phyloP scores from a whole-genome alignment of 2,329 filamentous ascomycete species.

The Phyllosticta citribraziliensis region DNA sequence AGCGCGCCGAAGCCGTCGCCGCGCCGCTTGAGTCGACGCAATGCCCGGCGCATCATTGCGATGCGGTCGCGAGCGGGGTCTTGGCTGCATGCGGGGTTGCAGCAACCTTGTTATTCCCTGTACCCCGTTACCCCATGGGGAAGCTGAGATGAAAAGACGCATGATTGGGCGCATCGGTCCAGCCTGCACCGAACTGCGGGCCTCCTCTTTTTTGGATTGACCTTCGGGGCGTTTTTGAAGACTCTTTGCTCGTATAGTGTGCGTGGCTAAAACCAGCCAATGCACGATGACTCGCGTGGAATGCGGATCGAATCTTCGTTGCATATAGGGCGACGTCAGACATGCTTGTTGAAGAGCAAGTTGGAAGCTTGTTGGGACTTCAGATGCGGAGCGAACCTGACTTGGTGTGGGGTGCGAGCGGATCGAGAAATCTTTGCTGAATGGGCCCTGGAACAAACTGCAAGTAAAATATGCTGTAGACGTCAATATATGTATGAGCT shows the following conservation, averaged over 20 bases:
- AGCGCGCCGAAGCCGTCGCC: not conserved
- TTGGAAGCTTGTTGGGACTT: not conserved
- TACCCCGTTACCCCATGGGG: not conserved
- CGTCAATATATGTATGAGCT: not conserved
- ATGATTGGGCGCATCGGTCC: not conserved
- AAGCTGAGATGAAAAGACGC: not conserved
- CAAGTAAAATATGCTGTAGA: not conserved
- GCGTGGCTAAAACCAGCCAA: not conserved
- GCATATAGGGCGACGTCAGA: not conserved
- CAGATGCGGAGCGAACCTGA: not conserved
- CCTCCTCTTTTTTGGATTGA: not conserved
- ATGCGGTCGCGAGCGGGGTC: not conserved
- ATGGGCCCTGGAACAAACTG: not conserved
- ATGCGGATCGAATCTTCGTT: slow-evolving; percentile 1
- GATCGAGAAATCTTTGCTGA: not conserved
- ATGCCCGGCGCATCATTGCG: not conserved
- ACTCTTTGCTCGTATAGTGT: not conserved
- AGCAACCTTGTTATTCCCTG: not conserved
- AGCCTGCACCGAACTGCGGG: not conserved
- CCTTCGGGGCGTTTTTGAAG: not conserved
- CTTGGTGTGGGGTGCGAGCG: not conserved
- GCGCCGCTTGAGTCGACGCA: not conserved
- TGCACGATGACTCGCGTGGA: slow-evolving; percentile 1
- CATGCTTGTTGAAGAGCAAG: not conserved
- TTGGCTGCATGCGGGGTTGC: not conserved